These are phyloP conservation scores for Quercus wislizeni DNA, from an alignment of 306 rosid species.

Conservation along the genomic window DNA sequence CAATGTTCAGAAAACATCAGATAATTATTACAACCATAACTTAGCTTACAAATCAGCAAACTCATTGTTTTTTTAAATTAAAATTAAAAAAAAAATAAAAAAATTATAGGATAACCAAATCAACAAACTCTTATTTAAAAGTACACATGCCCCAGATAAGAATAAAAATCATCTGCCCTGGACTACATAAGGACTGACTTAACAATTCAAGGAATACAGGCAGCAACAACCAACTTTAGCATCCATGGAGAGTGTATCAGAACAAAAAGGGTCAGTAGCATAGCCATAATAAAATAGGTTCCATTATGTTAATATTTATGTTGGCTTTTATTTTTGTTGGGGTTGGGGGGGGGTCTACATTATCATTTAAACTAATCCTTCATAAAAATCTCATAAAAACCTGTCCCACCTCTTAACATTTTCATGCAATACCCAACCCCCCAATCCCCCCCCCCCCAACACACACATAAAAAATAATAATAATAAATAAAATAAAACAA, in stretches of 20 bases:
- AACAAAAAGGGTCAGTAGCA: neutral
- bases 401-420: neutral
- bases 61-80: neutral
- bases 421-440: neutral
- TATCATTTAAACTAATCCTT: neutral
- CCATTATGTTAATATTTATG: neutral
- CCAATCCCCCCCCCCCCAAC: neutral
- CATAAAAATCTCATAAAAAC: neutral
- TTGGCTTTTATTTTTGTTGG: neutral
- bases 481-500: neutral
- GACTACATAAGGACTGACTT: neutral
- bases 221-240: neutral
- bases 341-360: neutral
- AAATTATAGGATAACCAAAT: no score
- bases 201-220: neutral
- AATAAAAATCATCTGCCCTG: neutral
- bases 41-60: neutral
- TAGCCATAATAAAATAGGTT: neutral
- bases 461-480: no score
- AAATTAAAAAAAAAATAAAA: no score
- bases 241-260: neutral
- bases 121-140: neutral
- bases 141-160: neutral
- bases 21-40: neutral
- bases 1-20: neutral